Conservation (phyloP, 768 basidiomycete species). For the Pisolithus marmoratus region DNA sequence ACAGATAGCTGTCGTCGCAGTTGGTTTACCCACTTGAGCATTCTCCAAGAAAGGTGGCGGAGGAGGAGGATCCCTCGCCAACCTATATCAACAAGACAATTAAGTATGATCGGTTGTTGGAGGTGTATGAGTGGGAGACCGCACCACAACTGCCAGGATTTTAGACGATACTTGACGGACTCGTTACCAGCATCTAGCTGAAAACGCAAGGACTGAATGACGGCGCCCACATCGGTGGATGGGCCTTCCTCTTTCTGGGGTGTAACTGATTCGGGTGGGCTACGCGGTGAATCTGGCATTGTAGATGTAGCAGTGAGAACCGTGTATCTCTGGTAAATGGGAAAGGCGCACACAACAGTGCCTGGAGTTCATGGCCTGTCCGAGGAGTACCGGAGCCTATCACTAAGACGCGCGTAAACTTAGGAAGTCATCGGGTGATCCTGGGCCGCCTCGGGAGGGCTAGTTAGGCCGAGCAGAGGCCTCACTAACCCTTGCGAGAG, state of each 20-base stretch:
- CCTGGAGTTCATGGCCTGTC: too few relatives aligned
- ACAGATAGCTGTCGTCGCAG: not conserved
- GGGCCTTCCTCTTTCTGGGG: not conserved
- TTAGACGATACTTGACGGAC: conserved; percentile 35
- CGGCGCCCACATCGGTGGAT: not conserved
- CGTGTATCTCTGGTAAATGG: too few relatives aligned
- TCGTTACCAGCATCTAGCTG: conserved; percentile 38
- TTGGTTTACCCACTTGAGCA: conserved; percentile 34
- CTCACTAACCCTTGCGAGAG: too few relatives aligned
- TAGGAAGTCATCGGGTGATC: too few relatives aligned
- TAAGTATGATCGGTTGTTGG: not conserved
- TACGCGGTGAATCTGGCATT: not conserved
- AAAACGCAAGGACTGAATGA: conserved; percentile 10
- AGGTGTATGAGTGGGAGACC: conserved; percentile 5
- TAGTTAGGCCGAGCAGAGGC: too few relatives aligned
- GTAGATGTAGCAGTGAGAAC: not conserved
- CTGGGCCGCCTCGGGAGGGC: too few relatives aligned
- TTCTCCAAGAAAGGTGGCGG: conserved; percentile 55
- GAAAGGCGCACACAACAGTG: too few relatives aligned
- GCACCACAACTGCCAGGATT: conserved; percentile 56
- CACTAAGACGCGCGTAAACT: too few relatives aligned
- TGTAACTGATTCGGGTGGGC: not conserved
- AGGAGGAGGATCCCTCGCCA: conserved; percentile 53
- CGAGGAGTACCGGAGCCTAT: too few relatives aligned
- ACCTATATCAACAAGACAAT: conserved; percentile 31